Percentiles rank a stretch among this genome's conserved stretches.
phyloP scores from a whole-genome alignment of 768 basidiomycete species.

The Cystofilobasidium macerans region DNA sequence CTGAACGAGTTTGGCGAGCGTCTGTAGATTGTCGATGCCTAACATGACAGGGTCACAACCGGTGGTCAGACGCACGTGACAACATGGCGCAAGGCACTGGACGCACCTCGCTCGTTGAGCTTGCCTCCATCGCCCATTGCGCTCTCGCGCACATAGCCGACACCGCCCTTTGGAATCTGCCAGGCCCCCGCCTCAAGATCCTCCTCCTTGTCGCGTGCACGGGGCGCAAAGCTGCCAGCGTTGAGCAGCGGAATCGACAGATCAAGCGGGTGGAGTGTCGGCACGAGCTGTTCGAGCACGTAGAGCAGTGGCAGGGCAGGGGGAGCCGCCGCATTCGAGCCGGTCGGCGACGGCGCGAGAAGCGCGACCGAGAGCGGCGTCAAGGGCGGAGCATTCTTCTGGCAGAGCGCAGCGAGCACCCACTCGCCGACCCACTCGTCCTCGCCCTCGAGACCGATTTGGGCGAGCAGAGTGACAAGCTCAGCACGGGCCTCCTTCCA shows the following conservation, averaged over 20 bases:
- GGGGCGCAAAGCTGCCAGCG: constrained; percentile 14
- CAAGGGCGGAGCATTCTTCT: constrained; percentile 31
- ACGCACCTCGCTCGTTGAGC: constrained; percentile 31
- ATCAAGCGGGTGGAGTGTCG: constrained; percentile 26
- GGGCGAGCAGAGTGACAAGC: constrained; percentile 28
- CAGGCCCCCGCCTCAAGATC: constrained; percentile 30
- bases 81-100: neutral
- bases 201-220: constrained; percentile 26
- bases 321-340: neutral
- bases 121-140: constrained; percentile 31
- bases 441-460: constrained; percentile 29
- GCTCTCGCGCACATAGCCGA: constrained; percentile 29
- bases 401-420: constrained; percentile 30
- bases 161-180: constrained; percentile 30
- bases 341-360: constrained; percentile 27
- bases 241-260: constrained; percentile 31
- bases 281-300: constrained; percentile 25
- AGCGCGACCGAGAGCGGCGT: constrained; percentile 32
- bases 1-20: constrained; percentile 28
- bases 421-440: constrained; percentile 32
- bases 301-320: constrained; percentile 8
- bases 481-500: constrained; percentile 2
- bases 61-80: neutral
- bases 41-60: too few relatives aligned
- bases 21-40: constrained; percentile 33